Base-by-base conservation (phyloP, 78 protist species). In the Dictyostelium brefeldianum region DNA sequence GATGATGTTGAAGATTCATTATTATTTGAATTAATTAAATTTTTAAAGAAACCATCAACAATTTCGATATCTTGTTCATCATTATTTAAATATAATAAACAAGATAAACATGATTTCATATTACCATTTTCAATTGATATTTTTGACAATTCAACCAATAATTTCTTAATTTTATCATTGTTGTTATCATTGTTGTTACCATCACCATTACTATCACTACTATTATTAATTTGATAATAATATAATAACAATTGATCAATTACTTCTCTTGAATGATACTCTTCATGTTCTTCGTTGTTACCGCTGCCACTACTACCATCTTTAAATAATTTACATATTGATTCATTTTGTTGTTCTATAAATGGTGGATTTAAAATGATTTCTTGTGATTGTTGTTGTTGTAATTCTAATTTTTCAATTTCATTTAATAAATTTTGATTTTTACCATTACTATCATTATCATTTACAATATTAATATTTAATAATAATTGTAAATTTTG, bases 361-460 rank as follows among this genome's bases (percentile, higher is more conserved):
- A 65, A 87, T 43, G 93, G 93, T 65, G 93, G 93, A 3, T 77
- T 48, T 15, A 87, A 65, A 18, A 10, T 51, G 1, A 65, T 18
- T 50, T 47, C 48, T 20, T 5, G 43, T 36, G 43, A 36, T 36
- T 36, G 43, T 36, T 36, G 43, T 36, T 54, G 62, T 17, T 54
- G 29, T 64, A 8, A 20, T 36, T 36, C 43, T 36, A 36, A 36
- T 36, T 36, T 36, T 36, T 36, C 43, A 36, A 36, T 36, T 36
- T 36, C 43, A 36, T 36, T 36, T 36, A 36, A 36, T 36, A 36
- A 36, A 36, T 36, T 36, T 62, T 62, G 70, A 11, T 62, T 36
- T 25, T 62, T 62, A 62, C 27, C 9, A 57, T n/a, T 8, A 62
- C 1, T 62, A 22, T 59, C 41, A 59, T 59, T n/a, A 25, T 59